These are phyloP conservation scores for Aureobasidium mangrovei DNA, from an alignment of 2,329 filamentous ascomycete species.

Conservation along the genomic window DNA sequence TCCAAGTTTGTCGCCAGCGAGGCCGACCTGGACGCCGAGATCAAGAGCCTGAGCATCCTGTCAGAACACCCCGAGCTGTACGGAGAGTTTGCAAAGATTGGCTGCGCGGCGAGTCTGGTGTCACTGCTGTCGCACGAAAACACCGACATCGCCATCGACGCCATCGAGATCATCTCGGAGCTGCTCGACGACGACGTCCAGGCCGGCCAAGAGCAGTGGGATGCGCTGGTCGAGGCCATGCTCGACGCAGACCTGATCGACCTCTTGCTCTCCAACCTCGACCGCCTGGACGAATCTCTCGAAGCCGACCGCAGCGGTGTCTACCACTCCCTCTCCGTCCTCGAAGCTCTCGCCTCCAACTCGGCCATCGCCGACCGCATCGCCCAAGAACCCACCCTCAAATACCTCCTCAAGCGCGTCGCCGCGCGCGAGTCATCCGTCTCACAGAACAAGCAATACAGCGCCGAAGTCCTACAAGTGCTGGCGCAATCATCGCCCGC, in stretches of 20 bases:
- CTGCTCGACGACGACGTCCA: slow-evolving; percentile 88
- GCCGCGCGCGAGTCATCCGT: slow-evolving; percentile 56
- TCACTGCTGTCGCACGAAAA: slow-evolving; percentile 87
- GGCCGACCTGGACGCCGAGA: slow-evolving; percentile 79
- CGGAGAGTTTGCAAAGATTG: slow-evolving; percentile 63
- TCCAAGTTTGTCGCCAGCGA: slow-evolving; percentile 76
- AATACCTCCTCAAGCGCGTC: slow-evolving; percentile 70
- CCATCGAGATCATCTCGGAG: slow-evolving; percentile 81
- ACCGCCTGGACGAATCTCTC: slow-evolving; percentile 63
- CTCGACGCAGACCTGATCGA: slow-evolving; percentile 60
- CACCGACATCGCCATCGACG: slow-evolving; percentile 88
- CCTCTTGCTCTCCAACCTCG: slow-evolving; percentile 68
- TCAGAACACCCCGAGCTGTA: slow-evolving; percentile 81
- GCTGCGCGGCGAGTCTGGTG: slow-evolving; percentile 63
- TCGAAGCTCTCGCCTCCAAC: slow-evolving; percentile 79
- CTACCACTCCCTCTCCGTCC: slow-evolving; percentile 70
- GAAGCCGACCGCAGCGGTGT: slow-evolving; percentile 73
- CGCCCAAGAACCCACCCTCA: slow-evolving; percentile 59
- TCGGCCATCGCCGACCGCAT: slow-evolving; percentile 60
- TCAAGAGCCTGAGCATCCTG: slow-evolving; percentile 78
- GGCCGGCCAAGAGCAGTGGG: slow-evolving; percentile 74
- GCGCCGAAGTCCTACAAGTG: slow-evolving; percentile 85
- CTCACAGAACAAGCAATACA: slow-evolving; percentile 89
- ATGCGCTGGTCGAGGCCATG: slow-evolving; percentile 57
- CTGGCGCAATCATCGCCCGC: slow-evolving; percentile 65